Conservation (phyloP, 768 basidiomycete species). For the Pholiota conissans region DNA sequence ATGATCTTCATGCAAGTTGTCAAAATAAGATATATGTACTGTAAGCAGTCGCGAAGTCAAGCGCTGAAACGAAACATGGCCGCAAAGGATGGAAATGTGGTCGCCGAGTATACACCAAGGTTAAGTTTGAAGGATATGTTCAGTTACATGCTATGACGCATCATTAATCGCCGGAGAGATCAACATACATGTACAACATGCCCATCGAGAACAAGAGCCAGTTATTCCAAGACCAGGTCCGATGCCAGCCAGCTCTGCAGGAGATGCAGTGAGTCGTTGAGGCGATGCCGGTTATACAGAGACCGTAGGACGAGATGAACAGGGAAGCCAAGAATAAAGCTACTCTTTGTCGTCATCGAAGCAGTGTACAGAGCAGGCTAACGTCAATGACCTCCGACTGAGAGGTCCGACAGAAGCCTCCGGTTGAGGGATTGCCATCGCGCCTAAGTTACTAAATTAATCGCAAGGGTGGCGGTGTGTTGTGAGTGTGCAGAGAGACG, state of each 20-base stretch:
- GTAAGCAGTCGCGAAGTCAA: no score
- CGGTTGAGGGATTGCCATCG: neutral
- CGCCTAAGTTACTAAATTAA: neutral
- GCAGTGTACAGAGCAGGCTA: neutral
- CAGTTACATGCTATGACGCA: neutral
- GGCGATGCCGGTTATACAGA: conserved; percentile 1
- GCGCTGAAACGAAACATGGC: no score
- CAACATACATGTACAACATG: neutral
- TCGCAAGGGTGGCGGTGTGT: neutral
- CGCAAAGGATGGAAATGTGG: neutral
- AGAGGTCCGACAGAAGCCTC: conserved; percentile 1
- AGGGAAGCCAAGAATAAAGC: no score
- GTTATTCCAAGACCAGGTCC: neutral
- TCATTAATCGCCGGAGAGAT: neutral
- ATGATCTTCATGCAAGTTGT: no score
- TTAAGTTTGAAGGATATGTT: neutral
- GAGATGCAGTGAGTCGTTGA: no score
- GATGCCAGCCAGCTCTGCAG: neutral
- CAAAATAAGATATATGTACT: no score
- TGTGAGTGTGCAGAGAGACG: neutral
- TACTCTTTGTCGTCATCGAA: conserved; percentile 5
- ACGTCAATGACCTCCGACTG: neutral
- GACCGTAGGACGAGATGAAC: neutral
- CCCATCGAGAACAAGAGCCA: neutral
- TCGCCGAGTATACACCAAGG: neutral